phyloP scores from a whole-genome alignment of 148 eudicot species.

The Rhododendron molle region DNA sequence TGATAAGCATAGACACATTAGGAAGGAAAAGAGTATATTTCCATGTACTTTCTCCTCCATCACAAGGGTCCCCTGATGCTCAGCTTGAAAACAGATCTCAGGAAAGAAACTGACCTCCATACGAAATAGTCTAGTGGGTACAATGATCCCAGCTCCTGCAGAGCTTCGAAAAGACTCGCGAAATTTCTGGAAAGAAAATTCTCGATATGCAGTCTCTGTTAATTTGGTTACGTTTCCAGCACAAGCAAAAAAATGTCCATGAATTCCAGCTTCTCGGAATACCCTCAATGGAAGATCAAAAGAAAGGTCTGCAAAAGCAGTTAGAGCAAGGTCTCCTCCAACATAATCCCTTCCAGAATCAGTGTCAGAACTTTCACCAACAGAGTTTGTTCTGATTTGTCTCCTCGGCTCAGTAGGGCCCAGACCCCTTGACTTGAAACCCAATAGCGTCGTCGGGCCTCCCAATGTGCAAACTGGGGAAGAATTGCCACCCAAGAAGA shows the following conservation, averaged over 20 bases:
- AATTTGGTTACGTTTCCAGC: conserved; percentile 72
- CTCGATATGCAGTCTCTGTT: conserved; percentile 55
- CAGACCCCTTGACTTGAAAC: conserved; percentile 75
- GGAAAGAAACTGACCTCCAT: conserved; percentile 67
- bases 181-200: conserved; percentile 47
- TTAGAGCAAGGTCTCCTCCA: conserved; percentile 85
- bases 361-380: conserved; percentile 27
- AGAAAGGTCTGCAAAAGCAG: conserved; percentile 89
- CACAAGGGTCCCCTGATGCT: background rate
- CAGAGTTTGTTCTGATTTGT: conserved; percentile 33
- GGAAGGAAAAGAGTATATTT: background rate
- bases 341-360: conserved; percentile 52
- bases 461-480: conserved; percentile 79
- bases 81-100: background rate
- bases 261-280: conserved; percentile 73
- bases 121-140: conserved; percentile 83
- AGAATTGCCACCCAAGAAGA: conserved; percentile 81
- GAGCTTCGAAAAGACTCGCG: conserved; percentile 65
- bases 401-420: conserved; percentile 86
- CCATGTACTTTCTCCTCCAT: background rate
- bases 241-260: conserved; percentile 77
- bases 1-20: background rate
- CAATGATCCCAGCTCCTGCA: conserved; percentile 69
- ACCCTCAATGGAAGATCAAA: conserved; percentile 80
- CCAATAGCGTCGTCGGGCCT: conserved; percentile 66